Base-by-base conservation (phyloP, 352 stramenopile species). In the Pythium sukuiense region DNA sequence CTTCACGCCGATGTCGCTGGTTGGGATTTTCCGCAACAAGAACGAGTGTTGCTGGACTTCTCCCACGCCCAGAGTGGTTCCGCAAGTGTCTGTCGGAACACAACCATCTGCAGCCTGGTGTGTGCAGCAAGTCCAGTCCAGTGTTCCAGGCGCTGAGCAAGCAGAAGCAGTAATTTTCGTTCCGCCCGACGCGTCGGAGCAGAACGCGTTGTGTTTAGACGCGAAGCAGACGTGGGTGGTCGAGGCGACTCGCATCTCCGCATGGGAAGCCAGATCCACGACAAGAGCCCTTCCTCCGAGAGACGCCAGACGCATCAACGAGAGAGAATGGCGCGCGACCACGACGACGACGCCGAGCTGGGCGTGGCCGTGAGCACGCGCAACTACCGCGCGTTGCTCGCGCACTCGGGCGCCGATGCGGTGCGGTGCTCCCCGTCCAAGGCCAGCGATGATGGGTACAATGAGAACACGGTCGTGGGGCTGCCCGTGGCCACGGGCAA, bases 401-500 rank as follows among this genome's bases (percentile, higher is more conserved):
- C 52, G 7, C 61, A 46, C 20, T 52, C 54, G 4, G 52, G 26
- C 30, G 37, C n/a, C 32, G 30, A 18, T 3, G 52, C 52, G 16
- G 32, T 29, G 32, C 29, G n/a, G 7, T 30, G 33, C 39, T 20
- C 59, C 39, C 37, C 37, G 6, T 41, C 50, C 50, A 16, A 27
- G 8, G 43, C 18, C 59, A 59, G 53, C 12, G 56, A 70, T 30
- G 65, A 67, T 13, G 56, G 52, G 13, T 61, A 49, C 46, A 61
- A 60, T 37, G 59, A 76, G 14, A 54, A 62, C 55, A 68, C 69
- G 3, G 69, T 76, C 49, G 52, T 70, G 16, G 75, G 72, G 0
- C 54, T 80, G 9, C 65, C 72, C 1, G 48, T 82, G 11, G 66
- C 74, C 29, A 78, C 72, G 57, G 57, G 72, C 66, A 82, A 82